Conservation (phyloP, 2,329 filamentous ascomycete species). For the Fusarium metavorans region DNA sequence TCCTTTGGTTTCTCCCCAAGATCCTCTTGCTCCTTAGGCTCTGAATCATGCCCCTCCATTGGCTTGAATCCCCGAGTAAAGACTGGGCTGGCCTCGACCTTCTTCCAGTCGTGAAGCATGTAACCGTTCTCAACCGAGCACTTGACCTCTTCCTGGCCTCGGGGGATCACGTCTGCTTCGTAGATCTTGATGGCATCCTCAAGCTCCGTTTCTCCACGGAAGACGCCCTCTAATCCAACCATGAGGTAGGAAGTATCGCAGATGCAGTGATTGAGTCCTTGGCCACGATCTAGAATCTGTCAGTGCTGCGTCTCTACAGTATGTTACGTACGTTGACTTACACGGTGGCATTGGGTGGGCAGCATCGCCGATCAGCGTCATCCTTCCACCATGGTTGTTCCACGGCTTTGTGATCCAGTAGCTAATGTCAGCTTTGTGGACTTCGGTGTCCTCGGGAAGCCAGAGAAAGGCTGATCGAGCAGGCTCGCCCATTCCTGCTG, state of each 20-base stretch:
- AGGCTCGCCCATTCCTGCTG: constrained; percentile 31
- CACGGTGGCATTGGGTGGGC: constrained; percentile 42
- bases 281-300: constrained; percentile 30
- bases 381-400: constrained; percentile 32
- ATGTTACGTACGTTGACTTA: constrained; percentile 6
- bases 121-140: constrained; percentile 39
- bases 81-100: constrained; percentile 35
- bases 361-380: constrained; percentile 37
- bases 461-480: constrained; percentile 37
- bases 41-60: constrained; percentile 36
- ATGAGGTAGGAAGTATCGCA: constrained; percentile 33
- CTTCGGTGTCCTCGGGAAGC: constrained; percentile 38
- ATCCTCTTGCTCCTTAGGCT: background rate
- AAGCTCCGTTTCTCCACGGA: background rate
- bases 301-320: too few relatives aligned
- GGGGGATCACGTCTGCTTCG: constrained; percentile 36
- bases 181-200: constrained; percentile 16
- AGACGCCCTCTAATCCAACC: constrained; percentile 11
- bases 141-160: constrained; percentile 39
- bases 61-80: constrained; percentile 40
- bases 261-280: constrained; percentile 41
- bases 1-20: background rate
- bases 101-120: constrained; percentile 41
- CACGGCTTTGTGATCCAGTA: constrained; percentile 38
- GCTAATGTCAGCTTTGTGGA: constrained; percentile 41